Conservation (phyloP, 208 protist genomes). For the Wallacemonas sp. region DNA sequence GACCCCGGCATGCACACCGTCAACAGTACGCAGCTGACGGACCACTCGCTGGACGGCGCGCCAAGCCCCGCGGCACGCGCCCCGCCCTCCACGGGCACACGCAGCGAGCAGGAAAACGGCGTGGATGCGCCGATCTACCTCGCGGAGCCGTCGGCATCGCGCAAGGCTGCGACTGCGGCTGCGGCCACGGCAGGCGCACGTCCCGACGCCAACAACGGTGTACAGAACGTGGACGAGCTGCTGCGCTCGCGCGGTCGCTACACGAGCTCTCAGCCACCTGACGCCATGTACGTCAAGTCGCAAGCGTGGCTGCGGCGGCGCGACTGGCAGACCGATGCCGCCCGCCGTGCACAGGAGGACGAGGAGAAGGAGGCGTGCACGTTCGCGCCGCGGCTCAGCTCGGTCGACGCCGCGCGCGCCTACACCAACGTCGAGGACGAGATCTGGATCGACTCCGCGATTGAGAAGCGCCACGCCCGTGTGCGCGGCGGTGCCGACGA, state of each 20-base stretch:
- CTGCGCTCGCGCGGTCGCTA: slow-evolving; percentile 43
- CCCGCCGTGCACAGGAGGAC: slow-evolving; percentile 29
- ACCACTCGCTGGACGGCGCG: not conserved
- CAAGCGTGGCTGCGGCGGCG: slow-evolving; percentile 45
- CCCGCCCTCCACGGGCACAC: not conserved
- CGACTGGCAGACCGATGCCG: slow-evolving; percentile 22
- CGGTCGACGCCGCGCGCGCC: not conserved
- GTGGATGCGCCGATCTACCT: not conserved
- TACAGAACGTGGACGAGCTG: slow-evolving; percentile 29
- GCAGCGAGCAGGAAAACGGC: not conserved
- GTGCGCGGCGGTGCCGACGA: not conserved
- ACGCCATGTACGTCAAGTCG: slow-evolving; percentile 64
- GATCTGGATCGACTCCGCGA: slow-evolving; percentile 14
- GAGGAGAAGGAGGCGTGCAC: slow-evolving; percentile 36
- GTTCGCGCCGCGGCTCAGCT: slow-evolving; percentile 34
- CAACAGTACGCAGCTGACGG: not conserved
- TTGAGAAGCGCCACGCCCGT: not conserved
- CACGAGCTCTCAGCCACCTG: slow-evolving; percentile 24
- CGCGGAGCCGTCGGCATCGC: not conserved
- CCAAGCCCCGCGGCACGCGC: slow-evolving; percentile 12
- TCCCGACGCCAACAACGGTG: not conserved
- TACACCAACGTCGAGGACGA: not conserved
- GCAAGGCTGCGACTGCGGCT: not conserved
- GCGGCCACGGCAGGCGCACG: not conserved
- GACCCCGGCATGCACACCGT: not conserved